Base-by-base conservation (phyloP, 306 rosid genomes). In the Corylus avellana region DNA sequence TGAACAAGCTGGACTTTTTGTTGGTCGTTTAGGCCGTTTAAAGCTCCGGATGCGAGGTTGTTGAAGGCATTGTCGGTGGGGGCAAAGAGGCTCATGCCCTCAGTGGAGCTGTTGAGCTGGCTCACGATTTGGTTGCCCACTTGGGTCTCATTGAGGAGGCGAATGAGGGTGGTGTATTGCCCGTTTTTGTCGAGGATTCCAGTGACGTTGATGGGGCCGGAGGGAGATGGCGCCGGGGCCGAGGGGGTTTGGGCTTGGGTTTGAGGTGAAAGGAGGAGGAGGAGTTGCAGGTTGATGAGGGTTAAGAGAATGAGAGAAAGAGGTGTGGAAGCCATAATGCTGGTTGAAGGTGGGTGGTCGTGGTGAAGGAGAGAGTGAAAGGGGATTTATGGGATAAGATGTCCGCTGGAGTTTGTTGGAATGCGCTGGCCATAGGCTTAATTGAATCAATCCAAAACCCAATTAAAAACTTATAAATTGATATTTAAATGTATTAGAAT, bases 11-110 rank as follows among this genome's bases (percentile, higher is more conserved):
- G 27, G 7, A 87, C 91, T 51, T 92, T 88, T 17, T 92, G 35
- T 6, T 91, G 77, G 2, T 80, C 51, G 0, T 56, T 12, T 25
- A 94, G 97, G 76, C 0, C 18, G 73, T 94, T 94, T 25, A 94
- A 75, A 50, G 90, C 76, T 12, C 95, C 98, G 14, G 93, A 3
- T 22, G 79, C 71, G 61, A 94, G 98, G 78, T 69, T 85, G 47
- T 56, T 83, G 84, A 94, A 94, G 78, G 97, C 98, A 53, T 92
- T 92, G 84, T 94, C 97, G 4, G 98, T 92, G 7, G 98, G 98
- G 0, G 98, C 97, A 2, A 94, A 82, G 79, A 94, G 32, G 0
- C 92, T 86, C 48, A 92, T 32, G 32, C 98, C 97, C 8, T 94
- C 82, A 0, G 87, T 39, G 42, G 88, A 84, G 55, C 83, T 78